phyloP scores from a whole-genome alignment of 208 protist genomes.

The Acanthamoeba castellanii region DNA sequence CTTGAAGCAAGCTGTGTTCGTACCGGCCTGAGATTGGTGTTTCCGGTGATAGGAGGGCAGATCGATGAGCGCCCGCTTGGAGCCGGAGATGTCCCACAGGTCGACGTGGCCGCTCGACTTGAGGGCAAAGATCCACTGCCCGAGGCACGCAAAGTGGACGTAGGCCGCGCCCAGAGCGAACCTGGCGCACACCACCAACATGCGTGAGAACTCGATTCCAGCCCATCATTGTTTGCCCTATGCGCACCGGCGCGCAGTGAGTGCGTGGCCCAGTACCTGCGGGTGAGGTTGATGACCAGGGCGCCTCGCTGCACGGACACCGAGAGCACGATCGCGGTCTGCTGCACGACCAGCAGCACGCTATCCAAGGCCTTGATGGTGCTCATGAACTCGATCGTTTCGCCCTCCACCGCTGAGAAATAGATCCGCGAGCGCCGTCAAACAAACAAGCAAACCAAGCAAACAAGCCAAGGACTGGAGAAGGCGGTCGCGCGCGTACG shows the following conservation, averaged over 20 bases:
- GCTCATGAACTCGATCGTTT: slow-evolving; percentile 1
- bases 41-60: slow-evolving; percentile 16
- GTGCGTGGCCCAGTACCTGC: neutral
- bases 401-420: neutral
- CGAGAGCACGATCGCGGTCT: slow-evolving; percentile 8
- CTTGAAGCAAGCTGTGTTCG: neutral
- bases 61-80: slow-evolving; percentile 35
- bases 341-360: slow-evolving; percentile 31
- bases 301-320: neutral
- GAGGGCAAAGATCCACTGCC: slow-evolving; percentile 28
- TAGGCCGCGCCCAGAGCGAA: slow-evolving; percentile 16
- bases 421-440: neutral
- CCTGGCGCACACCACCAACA: neutral
- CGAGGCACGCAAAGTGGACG: slow-evolving; percentile 2
- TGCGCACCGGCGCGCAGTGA: too few relatives aligned
- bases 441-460: neutral
- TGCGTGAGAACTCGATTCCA: neutral
- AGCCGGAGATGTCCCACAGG: slow-evolving; percentile 18
- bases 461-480: neutral
- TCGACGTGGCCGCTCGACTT: slow-evolving; percentile 24
- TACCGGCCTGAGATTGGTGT: neutral
- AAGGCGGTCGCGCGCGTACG: neutral
- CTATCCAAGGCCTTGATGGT: neutral
- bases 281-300: neutral
- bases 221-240: too few relatives aligned